Evolutionary conservation across 768 basidiomycete species (phyloP).

Genomic region (Cubamyces lactineus): DNA sequence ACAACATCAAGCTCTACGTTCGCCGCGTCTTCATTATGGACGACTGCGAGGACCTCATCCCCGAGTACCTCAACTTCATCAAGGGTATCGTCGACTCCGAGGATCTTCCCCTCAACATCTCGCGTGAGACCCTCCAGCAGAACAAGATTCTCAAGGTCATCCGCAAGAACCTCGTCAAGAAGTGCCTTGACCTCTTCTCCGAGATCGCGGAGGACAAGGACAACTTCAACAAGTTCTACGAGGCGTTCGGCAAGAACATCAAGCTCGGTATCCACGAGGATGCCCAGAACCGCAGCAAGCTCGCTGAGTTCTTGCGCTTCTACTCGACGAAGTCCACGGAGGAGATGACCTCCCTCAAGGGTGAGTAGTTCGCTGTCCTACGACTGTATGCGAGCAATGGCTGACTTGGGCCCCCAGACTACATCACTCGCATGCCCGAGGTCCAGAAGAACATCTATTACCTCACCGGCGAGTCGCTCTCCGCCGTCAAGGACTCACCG

Average conservation of each 20-base stretch:
- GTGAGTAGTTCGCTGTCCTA: constrained; percentile 43
- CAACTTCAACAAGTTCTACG: constrained; percentile 96
- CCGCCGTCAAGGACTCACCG: constrained; percentile 88
- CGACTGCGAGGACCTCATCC: constrained; percentile 98
- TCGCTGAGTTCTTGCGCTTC: constrained; percentile 99
- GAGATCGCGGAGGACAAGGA: constrained; percentile 99
- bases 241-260: constrained; percentile 98
- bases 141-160: constrained; percentile 99
- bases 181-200: constrained; percentile 89
- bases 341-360: constrained; percentile 93
- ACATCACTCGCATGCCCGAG: constrained; percentile 99
- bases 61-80: constrained; percentile 99
- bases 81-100: constrained; percentile 99
- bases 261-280: constrained; percentile 99
- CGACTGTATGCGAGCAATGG: background rate
- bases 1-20: constrained; percentile 99
- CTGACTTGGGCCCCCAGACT: constrained; percentile 57
- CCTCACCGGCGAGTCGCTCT: constrained; percentile 97
- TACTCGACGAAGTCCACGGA: constrained; percentile 92
- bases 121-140: constrained; percentile 98
- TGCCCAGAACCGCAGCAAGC: constrained; percentile 97
- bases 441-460: constrained; percentile 99
- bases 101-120: constrained; percentile 99
- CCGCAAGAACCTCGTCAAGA: constrained; percentile 99
- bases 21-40: constrained; percentile 99